Base-by-base conservation (phyloP, 2,329 filamentous ascomycete genomes). In the Cercospora berteroae region DNA sequence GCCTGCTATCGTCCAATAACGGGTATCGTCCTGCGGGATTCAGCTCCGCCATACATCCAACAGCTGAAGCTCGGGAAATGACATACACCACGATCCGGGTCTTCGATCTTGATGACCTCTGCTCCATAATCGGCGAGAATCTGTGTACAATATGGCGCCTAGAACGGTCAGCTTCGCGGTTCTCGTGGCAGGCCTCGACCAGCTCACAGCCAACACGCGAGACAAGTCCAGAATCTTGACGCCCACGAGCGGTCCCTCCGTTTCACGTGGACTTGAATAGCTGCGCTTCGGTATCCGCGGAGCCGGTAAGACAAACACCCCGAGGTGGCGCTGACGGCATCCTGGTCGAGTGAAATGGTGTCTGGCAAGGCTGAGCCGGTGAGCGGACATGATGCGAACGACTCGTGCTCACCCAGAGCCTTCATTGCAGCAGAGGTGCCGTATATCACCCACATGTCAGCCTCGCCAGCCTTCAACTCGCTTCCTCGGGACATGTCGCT, bases 71-170 rank as follows among this genome's bases (percentile, higher is more conserved):
- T 36, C 18, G 55, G 27, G 48, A 29, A 31, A 59, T 7, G 20
- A 55, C 23, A 4, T 66, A 57, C 60, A 18, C 75, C 75, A 57
- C 66, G 67, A 20, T 68, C 66, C 10, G 71, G 71, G 44, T 73
- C 68, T 65, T 77, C 75, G 52, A 77, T 71, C 69, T 77, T 77
- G 68, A 75, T 74, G 31, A 77, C 74, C 27, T 75, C 72, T 18
- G 75, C 74, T 23, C 75, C 75, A 63, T 77, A 77, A 68, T 77
- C 75, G 56, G 75, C 73, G 27, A 77, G 70, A 29, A 76, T 75
- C 44, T 75, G 73, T 3, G 74, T 72, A 55, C 72, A 74, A 60
- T 74, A 75, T 33, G 74, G 74, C 31, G 70, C 69, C 69, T 71
- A 57, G 18, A n/a, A 44, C 12, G 12, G 27, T 27, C 25, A 44